Percentiles rank a stretch among this genome's conserved stretches.
These are phyloP conservation scores for Verticillium albo-atrum DNA, from an alignment of 2,329 filamentous ascomycete species.

Conservation along the genomic window DNA sequence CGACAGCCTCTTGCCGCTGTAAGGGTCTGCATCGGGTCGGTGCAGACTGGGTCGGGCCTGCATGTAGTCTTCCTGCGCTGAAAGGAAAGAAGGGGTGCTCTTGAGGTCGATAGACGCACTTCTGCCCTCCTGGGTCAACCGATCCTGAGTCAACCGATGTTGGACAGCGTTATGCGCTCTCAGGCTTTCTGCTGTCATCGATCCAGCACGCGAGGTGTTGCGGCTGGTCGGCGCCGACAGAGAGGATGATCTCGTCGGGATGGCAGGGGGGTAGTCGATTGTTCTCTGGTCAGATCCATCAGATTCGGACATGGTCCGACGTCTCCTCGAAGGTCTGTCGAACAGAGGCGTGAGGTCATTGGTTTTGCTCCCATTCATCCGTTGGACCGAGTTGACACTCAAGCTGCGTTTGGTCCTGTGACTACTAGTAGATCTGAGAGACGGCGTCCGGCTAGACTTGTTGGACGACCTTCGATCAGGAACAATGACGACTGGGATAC, in stretches of 20 bases:
- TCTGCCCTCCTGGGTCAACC: conserved; percentile 19
- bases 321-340: conserved; percentile 34
- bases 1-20: conserved; percentile 49
- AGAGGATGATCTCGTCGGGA: conserved; percentile 55
- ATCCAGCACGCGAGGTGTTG: conserved; percentile 49
- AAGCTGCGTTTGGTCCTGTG: conserved; percentile 48
- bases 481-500: conserved; percentile 59
- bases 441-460: conserved; percentile 46
- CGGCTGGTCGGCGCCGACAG: conserved; percentile 59
- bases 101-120: conserved; percentile 14
- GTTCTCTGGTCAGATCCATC: conserved; percentile 50
- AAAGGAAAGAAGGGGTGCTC: conserved; percentile 27
- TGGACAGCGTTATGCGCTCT: conserved; percentile 46
- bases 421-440: conserved; percentile 58
- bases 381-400: conserved; percentile 45
- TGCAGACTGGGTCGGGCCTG: conserved; percentile 16
- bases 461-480: conserved; percentile 54
- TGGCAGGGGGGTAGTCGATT: conserved; percentile 54
- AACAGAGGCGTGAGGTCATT: conserved; percentile 38
- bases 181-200: conserved; percentile 54
- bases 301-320: conserved; percentile 41
- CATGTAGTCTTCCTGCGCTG: conserved; percentile 23
- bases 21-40: conserved; percentile 40
- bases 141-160: conserved; percentile 7
- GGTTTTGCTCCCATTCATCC: conserved; percentile 34